Evolutionary conservation across 2,329 filamentous ascomycete species (phyloP).

Genomic region (Emmonsiellopsis sp.): DNA sequence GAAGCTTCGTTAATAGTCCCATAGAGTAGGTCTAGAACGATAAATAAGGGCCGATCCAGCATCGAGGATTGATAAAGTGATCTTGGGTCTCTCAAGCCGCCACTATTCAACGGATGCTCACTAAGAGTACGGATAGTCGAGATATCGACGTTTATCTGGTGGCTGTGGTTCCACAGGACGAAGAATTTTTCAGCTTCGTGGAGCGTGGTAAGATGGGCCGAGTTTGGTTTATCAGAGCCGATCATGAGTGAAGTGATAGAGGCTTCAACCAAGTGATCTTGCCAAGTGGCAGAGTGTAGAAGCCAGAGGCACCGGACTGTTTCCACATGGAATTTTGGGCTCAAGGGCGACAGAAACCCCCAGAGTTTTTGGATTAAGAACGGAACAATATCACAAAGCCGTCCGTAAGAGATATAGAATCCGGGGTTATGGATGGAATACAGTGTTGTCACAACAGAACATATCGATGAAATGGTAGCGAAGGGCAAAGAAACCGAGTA

Average conservation of each 20-base stretch:
- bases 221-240: constrained; percentile 31
- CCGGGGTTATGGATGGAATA: constrained; percentile 27
- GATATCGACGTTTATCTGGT: constrained; percentile 28
- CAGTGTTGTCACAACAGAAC: constrained; percentile 41
- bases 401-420: constrained; percentile 30
- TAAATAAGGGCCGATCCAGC: constrained; percentile 69
- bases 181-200: constrained; percentile 31
- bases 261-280: constrained; percentile 69
- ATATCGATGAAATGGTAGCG: constrained; percentile 26
- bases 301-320: constrained; percentile 79
- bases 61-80: constrained; percentile 44
- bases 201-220: constrained; percentile 21
- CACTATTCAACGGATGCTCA: constrained; percentile 7
- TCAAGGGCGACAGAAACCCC: constrained; percentile 68
- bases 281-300: constrained; percentile 61
- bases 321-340: constrained; percentile 91
- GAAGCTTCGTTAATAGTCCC: constrained; percentile 65
- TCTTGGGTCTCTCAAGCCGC: constrained; percentile 16
- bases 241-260: constrained; percentile 63
- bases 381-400: constrained; percentile 53
- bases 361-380: constrained; percentile 65
- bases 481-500: constrained; percentile 23
- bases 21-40: constrained; percentile 68
- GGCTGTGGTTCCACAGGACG: constrained; percentile 34
- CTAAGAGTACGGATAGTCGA: constrained; percentile 23